phyloP scores from a whole-genome alignment of 2,329 filamentous ascomycete species.

The Elsinoe batatas region DNA sequence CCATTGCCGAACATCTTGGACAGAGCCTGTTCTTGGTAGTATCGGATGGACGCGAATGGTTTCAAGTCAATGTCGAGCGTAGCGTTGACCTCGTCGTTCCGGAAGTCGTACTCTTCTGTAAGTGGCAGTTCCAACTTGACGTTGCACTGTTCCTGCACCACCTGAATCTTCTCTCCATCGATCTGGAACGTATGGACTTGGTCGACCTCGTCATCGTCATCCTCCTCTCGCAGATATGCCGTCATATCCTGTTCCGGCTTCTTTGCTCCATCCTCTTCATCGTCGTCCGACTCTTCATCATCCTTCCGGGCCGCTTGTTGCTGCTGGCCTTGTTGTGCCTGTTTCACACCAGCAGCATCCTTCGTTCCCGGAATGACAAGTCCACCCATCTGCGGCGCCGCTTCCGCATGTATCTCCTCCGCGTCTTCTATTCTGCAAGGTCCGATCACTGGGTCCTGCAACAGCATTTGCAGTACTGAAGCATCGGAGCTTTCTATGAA shows the following conservation, averaged over 20 bases:
- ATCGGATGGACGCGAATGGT: slow-evolving; percentile 79
- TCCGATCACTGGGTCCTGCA: slow-evolving; percentile 75
- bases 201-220: slow-evolving; percentile 78
- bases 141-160: slow-evolving; percentile 73
- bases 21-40: slow-evolving; percentile 92
- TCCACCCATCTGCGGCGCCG: slow-evolving; percentile 75
- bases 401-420: slow-evolving; percentile 65
- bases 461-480: slow-evolving; percentile 71
- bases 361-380: slow-evolving; percentile 92
- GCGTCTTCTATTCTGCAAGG: slow-evolving; percentile 63
- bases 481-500: slow-evolving; percentile 89
- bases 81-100: slow-evolving; percentile 79
- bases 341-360: slow-evolving; percentile 77
- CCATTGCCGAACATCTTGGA: slow-evolving; percentile 99
- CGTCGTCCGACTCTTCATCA: slow-evolving; percentile 41
- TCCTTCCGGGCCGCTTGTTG: slow-evolving; percentile 34
- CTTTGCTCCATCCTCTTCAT: slow-evolving; percentile 42
- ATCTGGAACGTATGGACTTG: slow-evolving; percentile 93
- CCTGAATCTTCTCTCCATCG: slow-evolving; percentile 67
- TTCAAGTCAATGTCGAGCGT: slow-evolving; percentile 90
- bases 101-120: slow-evolving; percentile 94
- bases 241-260: slow-evolving; percentile 50
- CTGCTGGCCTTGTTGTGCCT: slow-evolving; percentile 43
- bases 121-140: slow-evolving; percentile 78
- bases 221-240: slow-evolving; percentile 57